Evolutionary conservation across 73 alveolate species (phyloP).

Genomic region (Diophrys appendiculata): DNA sequence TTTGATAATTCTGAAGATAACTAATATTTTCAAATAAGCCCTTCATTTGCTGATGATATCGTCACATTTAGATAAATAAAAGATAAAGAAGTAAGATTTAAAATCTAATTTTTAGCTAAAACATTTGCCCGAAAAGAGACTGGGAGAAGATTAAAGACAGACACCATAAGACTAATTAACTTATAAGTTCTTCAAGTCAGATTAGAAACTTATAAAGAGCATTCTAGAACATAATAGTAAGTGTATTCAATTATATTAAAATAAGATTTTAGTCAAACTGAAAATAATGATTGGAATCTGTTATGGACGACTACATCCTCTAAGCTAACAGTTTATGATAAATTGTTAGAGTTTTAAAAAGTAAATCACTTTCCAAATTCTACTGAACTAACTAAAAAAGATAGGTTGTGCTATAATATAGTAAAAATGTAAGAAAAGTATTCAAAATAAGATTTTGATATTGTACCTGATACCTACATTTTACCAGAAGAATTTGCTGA

Average conservation of each 20-base stretch:
- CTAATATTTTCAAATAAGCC: too few relatives aligned
- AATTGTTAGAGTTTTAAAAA: conserved; percentile 68
- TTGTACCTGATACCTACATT: conserved; percentile 82
- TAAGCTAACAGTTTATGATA: conserved; percentile 64
- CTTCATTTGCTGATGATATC: too few relatives aligned
- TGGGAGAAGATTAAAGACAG: too few relatives aligned
- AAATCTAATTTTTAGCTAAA: too few relatives aligned
- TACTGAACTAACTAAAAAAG: conserved; percentile 80
- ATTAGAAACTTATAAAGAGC: conserved; percentile 33
- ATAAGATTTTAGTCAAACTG: conserved; percentile 38
- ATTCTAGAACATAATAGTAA: conserved; percentile 42
- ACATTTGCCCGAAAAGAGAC: too few relatives aligned
- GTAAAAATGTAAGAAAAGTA: conserved; percentile 67
- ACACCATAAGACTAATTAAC: too few relatives aligned
- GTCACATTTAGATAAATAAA: too few relatives aligned
- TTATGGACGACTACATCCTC: conserved; percentile 65
- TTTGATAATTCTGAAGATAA: too few relatives aligned
- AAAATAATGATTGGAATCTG: conserved; percentile 70
- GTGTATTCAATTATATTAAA: too few relatives aligned
- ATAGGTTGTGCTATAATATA: conserved; percentile 64
- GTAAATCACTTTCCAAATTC: conserved; percentile 85
- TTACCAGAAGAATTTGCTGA: conserved; percentile 86
- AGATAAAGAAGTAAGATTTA: too few relatives aligned
- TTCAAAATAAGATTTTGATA: conserved; percentile 62
- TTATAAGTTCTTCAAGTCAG: conserved; percentile 50